Conservation (phyloP, 805 yeast species). For the Pichia deserticola region DNA sequence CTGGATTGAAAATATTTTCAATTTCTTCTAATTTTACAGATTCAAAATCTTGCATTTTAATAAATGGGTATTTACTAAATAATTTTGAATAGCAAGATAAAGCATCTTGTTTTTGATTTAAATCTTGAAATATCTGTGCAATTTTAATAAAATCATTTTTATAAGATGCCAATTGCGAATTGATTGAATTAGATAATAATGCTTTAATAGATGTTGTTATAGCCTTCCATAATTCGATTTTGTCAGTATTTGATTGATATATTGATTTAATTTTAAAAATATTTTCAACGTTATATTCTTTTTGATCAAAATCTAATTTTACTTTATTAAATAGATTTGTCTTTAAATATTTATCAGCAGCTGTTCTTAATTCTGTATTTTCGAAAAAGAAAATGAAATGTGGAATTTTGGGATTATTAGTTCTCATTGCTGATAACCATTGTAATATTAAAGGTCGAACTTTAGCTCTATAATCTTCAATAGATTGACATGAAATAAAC, state of each 20-base stretch:
- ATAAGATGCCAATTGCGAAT: slow-evolving; percentile 36
- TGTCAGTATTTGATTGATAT: slow-evolving; percentile 31
- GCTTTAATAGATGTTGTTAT: slow-evolving; percentile 39
- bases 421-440: slow-evolving; percentile 53
- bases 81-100: slow-evolving; percentile 43
- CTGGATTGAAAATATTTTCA: slow-evolving; percentile 3
- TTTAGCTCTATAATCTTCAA: slow-evolving; percentile 71
- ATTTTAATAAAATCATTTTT: slow-evolving; percentile 23
- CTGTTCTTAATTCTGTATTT: slow-evolving; percentile 15
- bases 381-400: slow-evolving; percentile 49
- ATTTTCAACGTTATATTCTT: slow-evolving; percentile 24
- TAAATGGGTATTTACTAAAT: slow-evolving; percentile 17
- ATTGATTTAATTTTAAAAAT: slow-evolving; percentile 35
- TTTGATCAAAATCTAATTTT: slow-evolving; percentile 24
- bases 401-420: slow-evolving; percentile 46
- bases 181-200: slow-evolving; percentile 47
- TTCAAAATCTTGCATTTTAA: slow-evolving; percentile 12
- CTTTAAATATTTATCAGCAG: slow-evolving; percentile 23
- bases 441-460: slow-evolving; percentile 76
- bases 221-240: slow-evolving; percentile 44
- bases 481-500: slow-evolving; percentile 55
- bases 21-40: slow-evolving; percentile 10
- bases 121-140: slow-evolving; percentile 33
- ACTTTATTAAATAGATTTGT: slow-evolving; percentile 26
- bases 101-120: slow-evolving; percentile 57